Percentiles rank a stretch among this genome's conserved stretches.
phyloP scores from a whole-genome alignment of 2,329 filamentous ascomycete genomes.

The Akanthomyces lecanii region DNA sequence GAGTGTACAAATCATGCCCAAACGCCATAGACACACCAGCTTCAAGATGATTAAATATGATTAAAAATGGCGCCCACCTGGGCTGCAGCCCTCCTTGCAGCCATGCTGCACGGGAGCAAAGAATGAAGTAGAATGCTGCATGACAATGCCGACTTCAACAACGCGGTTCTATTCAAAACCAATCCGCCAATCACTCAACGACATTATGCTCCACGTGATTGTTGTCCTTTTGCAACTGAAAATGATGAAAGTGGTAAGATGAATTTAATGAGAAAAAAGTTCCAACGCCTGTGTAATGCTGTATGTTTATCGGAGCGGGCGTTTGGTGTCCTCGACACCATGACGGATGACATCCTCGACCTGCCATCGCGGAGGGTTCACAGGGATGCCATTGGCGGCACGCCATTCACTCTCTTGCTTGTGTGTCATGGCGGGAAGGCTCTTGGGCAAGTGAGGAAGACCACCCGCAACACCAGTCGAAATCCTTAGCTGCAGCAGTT shows the following conservation, averaged over 20 bases:
- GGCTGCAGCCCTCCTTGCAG: not conserved
- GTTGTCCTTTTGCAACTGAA: not conserved
- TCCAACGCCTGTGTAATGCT: conserved; percentile 15
- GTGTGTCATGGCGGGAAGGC: conserved; percentile 47
- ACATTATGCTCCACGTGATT: not conserved
- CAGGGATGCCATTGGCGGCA: conserved; percentile 59
- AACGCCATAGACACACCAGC: not conserved
- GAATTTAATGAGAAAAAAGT: not conserved
- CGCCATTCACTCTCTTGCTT: conserved; percentile 70
- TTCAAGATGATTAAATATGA: conserved; percentile 10
- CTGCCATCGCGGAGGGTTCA: conserved; percentile 75
- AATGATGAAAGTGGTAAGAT: not conserved
- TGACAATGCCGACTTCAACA: not conserved
- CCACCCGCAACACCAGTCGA: conserved; percentile 94
- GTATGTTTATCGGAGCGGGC: conserved; percentile 56
- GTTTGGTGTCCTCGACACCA: conserved; percentile 72
- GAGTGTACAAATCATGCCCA: not conserved
- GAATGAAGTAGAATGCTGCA: conserved; percentile 1
- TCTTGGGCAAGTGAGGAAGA: conserved; percentile 69
- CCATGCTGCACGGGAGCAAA: not conserved
- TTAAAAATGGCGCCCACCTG: conserved; percentile 3
- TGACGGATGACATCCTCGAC: conserved; percentile 75
- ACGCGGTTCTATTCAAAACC: conserved; percentile 15
- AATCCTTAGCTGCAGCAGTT: conserved; percentile 91
- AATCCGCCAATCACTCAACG: not conserved